Evolutionary conservation across 2,329 filamentous ascomycete species (phyloP), one percentile per base, ranked within the genome.

Genomic region (Hypoxylon sp.): DNA sequence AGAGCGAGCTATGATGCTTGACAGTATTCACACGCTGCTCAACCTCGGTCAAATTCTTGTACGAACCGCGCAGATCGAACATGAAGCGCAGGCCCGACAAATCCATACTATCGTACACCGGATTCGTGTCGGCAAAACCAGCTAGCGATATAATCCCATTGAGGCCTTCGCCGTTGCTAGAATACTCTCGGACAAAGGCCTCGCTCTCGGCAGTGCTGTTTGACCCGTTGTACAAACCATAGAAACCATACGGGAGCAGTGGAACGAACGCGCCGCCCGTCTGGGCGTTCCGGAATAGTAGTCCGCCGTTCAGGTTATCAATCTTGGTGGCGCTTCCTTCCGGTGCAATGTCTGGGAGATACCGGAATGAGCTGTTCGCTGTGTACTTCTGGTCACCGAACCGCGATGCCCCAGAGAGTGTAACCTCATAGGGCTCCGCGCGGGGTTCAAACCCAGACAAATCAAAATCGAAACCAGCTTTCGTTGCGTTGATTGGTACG

Each of bases 81-180:
- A 83, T 82, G 76, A 79, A 82, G 28, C 76, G 76, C 59, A 85
- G 66, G 25, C 78, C 76, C 49, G 79, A 74, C 25, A 67, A 55
- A 55, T 81, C 80, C 79, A 85, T 80, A 70, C 80, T 79, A 7
- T 75, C 72, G 36, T 82, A 81, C 7, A 79, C 77, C 3, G 75
- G 69, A 14, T 77, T 75, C 19, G 79, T 79, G 60, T 80, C 78
- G 21, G 75, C 74, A 59, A 80, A 81, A 17, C 76, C 80, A 0
- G 80, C 80, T 23, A 85, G 76, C 1, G 82, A 79, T 14, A 81
- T 79, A 72, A 85, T 83, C 30, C 79, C 80, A 52, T 83, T 85
- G 30, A 85, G 75, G 1, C 83, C 82, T 13, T 77, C 75, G 1
- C 73, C 72, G 3, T 73, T 61, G n/a, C 75, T 78, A 52, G 79